Conservation (phyloP, 768 basidiomycete genomes). For the Kondoa subrosea region DNA sequence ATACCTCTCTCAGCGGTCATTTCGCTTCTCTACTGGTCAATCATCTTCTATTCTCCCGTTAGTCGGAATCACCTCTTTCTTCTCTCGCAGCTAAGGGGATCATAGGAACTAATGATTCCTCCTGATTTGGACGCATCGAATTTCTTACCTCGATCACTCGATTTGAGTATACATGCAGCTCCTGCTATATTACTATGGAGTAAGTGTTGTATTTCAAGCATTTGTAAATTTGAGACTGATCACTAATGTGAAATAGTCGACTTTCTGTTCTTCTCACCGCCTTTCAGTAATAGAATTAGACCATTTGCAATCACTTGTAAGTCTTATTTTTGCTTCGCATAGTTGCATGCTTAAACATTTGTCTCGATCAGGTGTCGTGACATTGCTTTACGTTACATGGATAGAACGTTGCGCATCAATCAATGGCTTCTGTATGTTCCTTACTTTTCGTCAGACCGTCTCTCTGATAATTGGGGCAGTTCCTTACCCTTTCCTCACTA, state of each 20-base stretch:
- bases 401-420: neutral
- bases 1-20: neutral
- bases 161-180: neutral
- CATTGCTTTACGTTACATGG: neutral
- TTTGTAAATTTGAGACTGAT: neutral
- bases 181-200: slow-evolving; percentile 2
- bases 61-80: neutral
- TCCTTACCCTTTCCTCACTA: slow-evolving; percentile 1
- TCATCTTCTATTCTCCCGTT: neutral
- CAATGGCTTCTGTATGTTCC: neutral
- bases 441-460: neutral
- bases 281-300: neutral
- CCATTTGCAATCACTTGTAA: neutral
- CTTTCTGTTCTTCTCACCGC: slow-evolving; percentile 4
- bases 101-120: slow-evolving; percentile 1
- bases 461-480: neutral
- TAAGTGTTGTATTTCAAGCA: neutral
- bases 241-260: neutral
- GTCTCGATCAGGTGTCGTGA: neutral
- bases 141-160: neutral
- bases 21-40: neutral
- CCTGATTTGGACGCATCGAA: neutral
- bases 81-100: neutral
- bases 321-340: neutral
- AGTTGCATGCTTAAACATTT: neutral